phyloP scores from a whole-genome alignment of 2,329 filamentous ascomycete species.

The Penicillium sp. region DNA sequence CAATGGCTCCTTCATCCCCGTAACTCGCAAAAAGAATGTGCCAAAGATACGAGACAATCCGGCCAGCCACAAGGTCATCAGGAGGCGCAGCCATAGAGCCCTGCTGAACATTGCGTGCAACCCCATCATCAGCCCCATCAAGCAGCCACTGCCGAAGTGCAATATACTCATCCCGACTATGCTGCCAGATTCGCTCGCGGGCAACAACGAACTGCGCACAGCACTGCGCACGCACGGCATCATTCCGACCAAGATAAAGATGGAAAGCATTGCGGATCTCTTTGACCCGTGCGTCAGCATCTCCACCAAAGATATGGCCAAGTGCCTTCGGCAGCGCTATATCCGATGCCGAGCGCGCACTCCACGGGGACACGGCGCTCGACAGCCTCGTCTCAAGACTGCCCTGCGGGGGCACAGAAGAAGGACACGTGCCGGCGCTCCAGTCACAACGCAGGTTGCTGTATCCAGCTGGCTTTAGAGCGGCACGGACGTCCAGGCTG shows the following conservation, averaged over 20 bases:
- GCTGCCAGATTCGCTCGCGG: constrained; percentile 47
- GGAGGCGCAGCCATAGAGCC: constrained; percentile 32
- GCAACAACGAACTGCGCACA: constrained; percentile 57
- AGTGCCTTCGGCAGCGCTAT: constrained; percentile 35
- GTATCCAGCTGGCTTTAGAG: constrained; percentile 42
- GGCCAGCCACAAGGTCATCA: constrained; percentile 44
- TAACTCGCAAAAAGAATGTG: constrained; percentile 46
- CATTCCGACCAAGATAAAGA: constrained; percentile 37
- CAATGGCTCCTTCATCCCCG: constrained; percentile 22
- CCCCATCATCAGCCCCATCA: constrained; percentile 28
- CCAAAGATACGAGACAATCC: constrained; percentile 51
- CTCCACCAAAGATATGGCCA: constrained; percentile 33
- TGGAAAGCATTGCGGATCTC: not conserved
- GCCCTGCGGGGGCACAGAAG: constrained; percentile 37
- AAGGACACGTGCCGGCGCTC: constrained; percentile 43
- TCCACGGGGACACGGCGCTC: constrained; percentile 43
- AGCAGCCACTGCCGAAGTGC: constrained; percentile 55
- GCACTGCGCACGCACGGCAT: constrained; percentile 50
- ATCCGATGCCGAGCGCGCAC: constrained; percentile 41
- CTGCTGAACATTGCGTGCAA: not conserved
- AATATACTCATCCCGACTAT: constrained; percentile 50
- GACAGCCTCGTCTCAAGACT: constrained; percentile 41
- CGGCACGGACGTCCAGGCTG: constrained; percentile 38
- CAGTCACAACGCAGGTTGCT: constrained; percentile 52
- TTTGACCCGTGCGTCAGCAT: constrained; percentile 31